These are phyloP conservation scores for Sordariomycetes sp. DNA, from an alignment of 2,329 filamentous ascomycete genomes.

Conservation along the genomic window DNA sequence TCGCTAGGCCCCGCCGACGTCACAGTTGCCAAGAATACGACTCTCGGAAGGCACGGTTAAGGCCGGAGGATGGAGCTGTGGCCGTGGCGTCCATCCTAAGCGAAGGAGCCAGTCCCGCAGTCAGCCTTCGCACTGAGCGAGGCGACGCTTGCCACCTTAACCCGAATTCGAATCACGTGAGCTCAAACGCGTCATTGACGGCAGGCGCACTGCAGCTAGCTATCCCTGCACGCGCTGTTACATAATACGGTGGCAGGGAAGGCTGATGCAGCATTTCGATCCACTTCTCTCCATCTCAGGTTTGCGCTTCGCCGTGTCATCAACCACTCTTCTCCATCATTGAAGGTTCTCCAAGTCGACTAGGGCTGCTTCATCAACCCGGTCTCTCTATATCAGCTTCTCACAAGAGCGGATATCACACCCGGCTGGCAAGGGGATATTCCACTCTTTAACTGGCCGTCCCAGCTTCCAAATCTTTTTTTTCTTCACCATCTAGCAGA, in stretches of 20 bases:
- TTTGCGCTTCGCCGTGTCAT: not conserved
- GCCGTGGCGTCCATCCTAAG: too few relatives aligned
- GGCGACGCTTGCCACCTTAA: not conserved
- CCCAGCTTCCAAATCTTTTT: not conserved
- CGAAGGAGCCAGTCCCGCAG: not conserved
- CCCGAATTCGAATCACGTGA: not conserved
- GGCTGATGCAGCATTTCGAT: not conserved
- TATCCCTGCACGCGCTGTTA: not conserved
- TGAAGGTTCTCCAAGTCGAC: not conserved
- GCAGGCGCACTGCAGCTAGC: not conserved
- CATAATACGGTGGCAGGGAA: not conserved
- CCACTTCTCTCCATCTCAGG: not conserved
- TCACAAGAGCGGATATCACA: not conserved
- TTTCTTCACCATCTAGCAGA: not conserved
- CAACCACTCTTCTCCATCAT: not conserved
- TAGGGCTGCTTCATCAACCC: not conserved
- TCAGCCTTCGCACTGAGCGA: not conserved
- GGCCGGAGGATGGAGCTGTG: not conserved
- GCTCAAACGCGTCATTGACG: not conserved
- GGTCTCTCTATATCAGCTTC: not conserved
- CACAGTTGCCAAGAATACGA: not conserved
- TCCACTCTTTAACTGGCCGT: not conserved
- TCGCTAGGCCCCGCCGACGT: not conserved
- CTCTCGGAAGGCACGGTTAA: not conserved
- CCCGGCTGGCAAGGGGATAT: not conserved